Conservation (phyloP, 202 grass and related monocot species). For the Schoenoplectus triqueter region DNA sequence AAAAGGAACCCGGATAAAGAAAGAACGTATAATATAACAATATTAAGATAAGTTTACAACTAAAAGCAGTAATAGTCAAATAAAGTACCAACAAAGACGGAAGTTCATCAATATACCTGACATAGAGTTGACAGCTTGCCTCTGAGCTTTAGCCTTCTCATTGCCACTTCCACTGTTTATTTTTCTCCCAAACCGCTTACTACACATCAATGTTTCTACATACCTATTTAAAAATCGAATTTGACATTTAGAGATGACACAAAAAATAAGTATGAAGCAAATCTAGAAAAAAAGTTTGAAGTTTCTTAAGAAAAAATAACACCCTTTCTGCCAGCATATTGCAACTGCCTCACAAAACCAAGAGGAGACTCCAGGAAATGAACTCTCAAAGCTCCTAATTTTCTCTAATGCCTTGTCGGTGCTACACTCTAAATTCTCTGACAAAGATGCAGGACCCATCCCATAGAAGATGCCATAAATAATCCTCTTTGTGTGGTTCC, state of each 20-base stretch:
- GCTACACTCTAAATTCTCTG: conserved; percentile 86
- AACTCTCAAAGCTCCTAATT: conserved; percentile 84
- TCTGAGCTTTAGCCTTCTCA: conserved; percentile 97
- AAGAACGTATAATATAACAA: conserved; percentile 6
- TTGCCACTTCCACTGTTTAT: conserved; percentile 70
- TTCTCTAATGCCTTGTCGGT: conserved; percentile 70
- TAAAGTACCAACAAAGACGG: background rate
- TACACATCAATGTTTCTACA: conserved; percentile 88
- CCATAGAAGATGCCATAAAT: conserved; percentile 94
- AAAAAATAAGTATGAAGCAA: conserved; percentile 2
- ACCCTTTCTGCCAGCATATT: conserved; percentile 87
- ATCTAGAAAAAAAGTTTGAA: background rate
- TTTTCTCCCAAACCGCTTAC: conserved; percentile 85
- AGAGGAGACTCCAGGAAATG: conserved; percentile 70
- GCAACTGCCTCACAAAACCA: conserved; percentile 80
- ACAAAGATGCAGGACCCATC: conserved; percentile 86
- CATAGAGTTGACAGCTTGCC: conserved; percentile 98
- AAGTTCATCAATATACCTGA: conserved; percentile 55
- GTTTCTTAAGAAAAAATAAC: conserved; percentile 41
- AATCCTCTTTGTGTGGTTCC: conserved; percentile 80
- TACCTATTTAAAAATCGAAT: conserved; percentile 60
- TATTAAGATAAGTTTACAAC: conserved; percentile 8
- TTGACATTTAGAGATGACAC: conserved; percentile 21
- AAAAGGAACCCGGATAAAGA: background rate
- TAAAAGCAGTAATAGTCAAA: background rate